A percentile compares a stretch with the other conserved stretches of the same genome.
Conservation (phyloP, 192 early-diverging fungal species). For the Phycomyces blakesleeanus region DNA sequence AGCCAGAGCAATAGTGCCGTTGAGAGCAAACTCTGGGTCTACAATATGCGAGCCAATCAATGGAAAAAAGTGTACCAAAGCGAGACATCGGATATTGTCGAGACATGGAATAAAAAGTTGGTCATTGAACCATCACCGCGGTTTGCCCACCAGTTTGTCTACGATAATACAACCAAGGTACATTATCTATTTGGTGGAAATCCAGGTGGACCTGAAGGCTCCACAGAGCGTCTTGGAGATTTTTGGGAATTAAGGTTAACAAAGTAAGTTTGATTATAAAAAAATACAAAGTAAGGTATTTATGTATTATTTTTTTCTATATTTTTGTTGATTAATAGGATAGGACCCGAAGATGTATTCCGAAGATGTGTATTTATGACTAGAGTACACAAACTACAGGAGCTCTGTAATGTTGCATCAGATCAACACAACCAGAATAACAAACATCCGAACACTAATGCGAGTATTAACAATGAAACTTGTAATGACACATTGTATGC, state of each 20-base stretch:
- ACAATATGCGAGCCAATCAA: constrained; percentile 43
- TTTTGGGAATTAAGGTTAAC: constrained; percentile 75
- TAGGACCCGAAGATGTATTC: constrained; percentile 63
- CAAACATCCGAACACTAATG: too few relatives aligned
- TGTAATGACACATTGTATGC: constrained; percentile 43
- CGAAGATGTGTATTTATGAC: constrained; percentile 57
- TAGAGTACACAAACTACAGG: constrained; percentile 6
- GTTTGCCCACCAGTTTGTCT: constrained; percentile 91
- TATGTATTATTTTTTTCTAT: neutral
- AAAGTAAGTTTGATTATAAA: constrained; percentile 44
- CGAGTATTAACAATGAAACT: neutral
- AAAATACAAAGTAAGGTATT: neutral
- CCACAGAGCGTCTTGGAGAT: constrained; percentile 70
- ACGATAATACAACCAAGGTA: constrained; percentile 60
- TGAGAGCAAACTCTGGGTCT: constrained; percentile 80
- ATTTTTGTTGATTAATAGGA: constrained; percentile 30
- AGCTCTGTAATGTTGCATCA: neutral
- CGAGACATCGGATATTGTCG: constrained; percentile 30
- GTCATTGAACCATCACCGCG: constrained; percentile 72
- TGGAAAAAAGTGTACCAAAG: constrained; percentile 75
- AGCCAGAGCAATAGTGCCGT: constrained; percentile 50
- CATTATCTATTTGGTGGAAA: constrained; percentile 97
- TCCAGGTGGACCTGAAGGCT: constrained; percentile 63
- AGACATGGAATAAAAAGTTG: constrained; percentile 19
- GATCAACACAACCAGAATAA: neutral